These are phyloP conservation scores for Eimeria brunetti DNA, from an alignment of 169 alveolate species.

Conservation along the genomic window DNA sequence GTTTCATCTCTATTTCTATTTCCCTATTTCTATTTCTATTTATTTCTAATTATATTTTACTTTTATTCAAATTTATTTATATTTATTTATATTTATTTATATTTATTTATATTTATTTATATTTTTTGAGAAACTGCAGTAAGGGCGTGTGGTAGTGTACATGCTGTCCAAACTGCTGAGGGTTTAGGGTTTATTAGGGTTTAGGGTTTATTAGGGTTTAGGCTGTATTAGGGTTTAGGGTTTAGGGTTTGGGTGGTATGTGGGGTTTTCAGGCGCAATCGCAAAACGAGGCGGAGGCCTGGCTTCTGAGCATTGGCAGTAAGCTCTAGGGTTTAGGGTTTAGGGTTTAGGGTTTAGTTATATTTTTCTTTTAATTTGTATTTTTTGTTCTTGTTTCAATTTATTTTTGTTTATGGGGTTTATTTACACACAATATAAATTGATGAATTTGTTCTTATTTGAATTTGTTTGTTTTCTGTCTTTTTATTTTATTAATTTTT, in stretches of 20 bases:
- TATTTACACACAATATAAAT: no score
- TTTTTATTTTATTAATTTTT: no score
- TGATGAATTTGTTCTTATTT: no score
- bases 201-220: background rate
- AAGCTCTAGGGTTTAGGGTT: background rate
- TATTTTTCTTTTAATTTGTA: no score
- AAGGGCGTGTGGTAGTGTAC: no score
- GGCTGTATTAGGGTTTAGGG: background rate
- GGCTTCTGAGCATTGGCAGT: slow-evolving; percentile 49
- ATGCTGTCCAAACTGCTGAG: no score
- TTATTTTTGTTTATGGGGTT: no score
- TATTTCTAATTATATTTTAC: background rate
- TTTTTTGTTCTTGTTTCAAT: no score
- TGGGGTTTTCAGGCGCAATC: slow-evolving; percentile 6
- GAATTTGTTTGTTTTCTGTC: background rate
- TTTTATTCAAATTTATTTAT: background rate
- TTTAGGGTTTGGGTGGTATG: background rate
- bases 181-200: background rate
- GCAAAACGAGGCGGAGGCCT: slow-evolving; percentile 37
- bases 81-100: no score
- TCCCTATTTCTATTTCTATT: background rate
- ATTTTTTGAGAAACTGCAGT: no score
- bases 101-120: no score
- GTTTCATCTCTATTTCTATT: background rate
- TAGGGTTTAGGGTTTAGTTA: no score